Evolutionary conservation across 208 protist species (phyloP).

Genomic region (Trypanosomatidae sp.): DNA sequence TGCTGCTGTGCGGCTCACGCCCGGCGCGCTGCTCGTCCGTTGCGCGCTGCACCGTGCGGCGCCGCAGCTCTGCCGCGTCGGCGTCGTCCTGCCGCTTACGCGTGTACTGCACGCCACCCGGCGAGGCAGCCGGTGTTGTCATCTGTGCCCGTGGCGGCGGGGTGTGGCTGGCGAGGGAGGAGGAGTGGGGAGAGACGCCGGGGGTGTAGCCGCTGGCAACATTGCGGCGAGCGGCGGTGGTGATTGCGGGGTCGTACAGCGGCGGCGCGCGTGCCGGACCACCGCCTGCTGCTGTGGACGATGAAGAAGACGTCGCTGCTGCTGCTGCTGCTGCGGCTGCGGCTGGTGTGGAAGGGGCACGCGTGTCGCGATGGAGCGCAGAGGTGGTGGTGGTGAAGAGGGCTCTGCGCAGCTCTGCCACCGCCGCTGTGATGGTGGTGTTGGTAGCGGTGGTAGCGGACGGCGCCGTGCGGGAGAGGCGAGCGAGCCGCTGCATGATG

Average conservation of each 20-base stretch:
- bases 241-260: slow-evolving; percentile 13
- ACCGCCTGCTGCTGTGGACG: background rate
- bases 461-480: no score
- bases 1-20: slow-evolving; percentile 32
- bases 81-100: slow-evolving; percentile 37
- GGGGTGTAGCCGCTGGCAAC: slow-evolving; percentile 12
- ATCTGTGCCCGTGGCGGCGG: slow-evolving; percentile 50
- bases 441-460: no score
- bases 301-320: background rate
- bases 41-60: slow-evolving; percentile 59
- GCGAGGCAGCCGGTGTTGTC: slow-evolving; percentile 67
- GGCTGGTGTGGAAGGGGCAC: no score
- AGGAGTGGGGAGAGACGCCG: slow-evolving; percentile 27
- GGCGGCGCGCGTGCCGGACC: no score
- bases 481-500: no score
- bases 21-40: slow-evolving; percentile 67
- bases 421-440: no score
- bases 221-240: background rate
- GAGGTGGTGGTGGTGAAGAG: no score
- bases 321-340: background rate
- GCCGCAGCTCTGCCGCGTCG: slow-evolving; percentile 43
- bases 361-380: no score
- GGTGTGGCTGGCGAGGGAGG: slow-evolving; percentile 17
- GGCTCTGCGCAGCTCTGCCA: no score
- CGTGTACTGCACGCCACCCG: slow-evolving; percentile 80